A percentile compares a stretch with the other conserved stretches of the same genome.
phyloP scores from a whole-genome alignment of 106 monocot genomes.

The Cymbidium sinense region DNA sequence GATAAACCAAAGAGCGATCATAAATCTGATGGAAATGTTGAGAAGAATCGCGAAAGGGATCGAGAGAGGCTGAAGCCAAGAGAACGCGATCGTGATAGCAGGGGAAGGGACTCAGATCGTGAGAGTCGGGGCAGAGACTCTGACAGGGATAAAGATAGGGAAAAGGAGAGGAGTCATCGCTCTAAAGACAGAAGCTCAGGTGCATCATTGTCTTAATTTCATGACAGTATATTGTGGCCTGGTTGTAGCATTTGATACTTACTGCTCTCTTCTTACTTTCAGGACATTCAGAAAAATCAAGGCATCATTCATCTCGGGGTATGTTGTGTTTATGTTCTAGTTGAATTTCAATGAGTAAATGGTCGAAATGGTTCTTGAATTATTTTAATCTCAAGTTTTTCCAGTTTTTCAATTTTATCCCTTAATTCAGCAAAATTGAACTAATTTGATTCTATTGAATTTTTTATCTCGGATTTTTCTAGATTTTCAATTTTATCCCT shows the following conservation, averaged over 20 bases:
- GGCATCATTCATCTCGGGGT: constrained; percentile 67
- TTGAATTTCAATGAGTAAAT: too few species aligned
- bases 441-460: too few species aligned
- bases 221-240: background rate
- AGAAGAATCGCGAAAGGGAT: constrained; percentile 39
- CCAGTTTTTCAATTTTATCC: too few species aligned
- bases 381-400: too few species aligned
- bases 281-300: constrained; percentile 53
- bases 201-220: constrained; percentile 5
- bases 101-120: constrained; percentile 41
- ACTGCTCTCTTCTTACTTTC: constrained; percentile 4
- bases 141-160: constrained; percentile 51
- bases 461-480: too few species aligned
- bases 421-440: too few species aligned
- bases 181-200: constrained; percentile 64
- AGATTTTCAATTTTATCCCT: too few species aligned
- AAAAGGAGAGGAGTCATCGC: constrained; percentile 46
- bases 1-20: constrained; percentile 34
- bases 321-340: background rate
- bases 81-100: constrained; percentile 45
- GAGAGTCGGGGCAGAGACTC: constrained; percentile 53
- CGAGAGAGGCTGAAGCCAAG: constrained; percentile 41
- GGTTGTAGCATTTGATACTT: background rate
- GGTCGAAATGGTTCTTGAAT: too few species aligned
- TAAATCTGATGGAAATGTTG: constrained; percentile 31